These are phyloP conservation scores for Lepidium africanum DNA, from an alignment of 345 rosid species.

Conservation along the genomic window DNA sequence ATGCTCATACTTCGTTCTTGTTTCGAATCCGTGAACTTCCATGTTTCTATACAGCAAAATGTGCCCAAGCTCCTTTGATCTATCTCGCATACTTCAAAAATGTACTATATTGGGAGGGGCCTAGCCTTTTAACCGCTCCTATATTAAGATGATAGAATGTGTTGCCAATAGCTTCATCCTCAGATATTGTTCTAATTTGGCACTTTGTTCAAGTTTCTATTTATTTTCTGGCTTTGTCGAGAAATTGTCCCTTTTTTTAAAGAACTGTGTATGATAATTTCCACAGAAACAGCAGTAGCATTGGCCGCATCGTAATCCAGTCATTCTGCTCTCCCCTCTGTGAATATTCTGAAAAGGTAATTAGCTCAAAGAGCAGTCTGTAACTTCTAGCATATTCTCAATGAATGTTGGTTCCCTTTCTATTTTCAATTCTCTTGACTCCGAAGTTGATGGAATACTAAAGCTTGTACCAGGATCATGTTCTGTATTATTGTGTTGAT, in stretches of 20 bases:
- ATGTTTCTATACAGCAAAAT: neutral
- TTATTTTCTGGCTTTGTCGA: neutral
- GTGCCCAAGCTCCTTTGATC: neutral
- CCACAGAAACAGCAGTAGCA: constrained; percentile 46
- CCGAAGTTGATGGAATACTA: neutral
- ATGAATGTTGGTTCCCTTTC: neutral
- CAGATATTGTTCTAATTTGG: neutral
- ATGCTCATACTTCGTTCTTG: neutral
- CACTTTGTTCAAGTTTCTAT: neutral
- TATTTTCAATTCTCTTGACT: neutral
- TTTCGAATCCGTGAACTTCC: neutral
- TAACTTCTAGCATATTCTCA: constrained; percentile 1
- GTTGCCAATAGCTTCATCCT: neutral
- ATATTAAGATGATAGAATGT: neutral
- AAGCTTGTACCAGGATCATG: neutral
- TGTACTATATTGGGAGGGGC: neutral
- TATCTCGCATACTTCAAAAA: neutral
- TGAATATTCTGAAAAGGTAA: constrained; percentile 57
- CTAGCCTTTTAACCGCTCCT: neutral
- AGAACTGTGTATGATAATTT: constrained; percentile 1
- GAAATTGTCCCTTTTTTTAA: neutral
- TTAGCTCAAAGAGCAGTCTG: constrained; percentile 13
- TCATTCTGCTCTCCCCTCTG: constrained; percentile 89
- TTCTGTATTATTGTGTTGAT: neutral
- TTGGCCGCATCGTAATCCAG: constrained; percentile 79